A percentile compares a stretch with the other conserved stretches of the same genome.
Evolutionary conservation across 2,329 filamentous ascomycete genomes (phyloP).

Genomic region (Trichoderma polysporum): DNA sequence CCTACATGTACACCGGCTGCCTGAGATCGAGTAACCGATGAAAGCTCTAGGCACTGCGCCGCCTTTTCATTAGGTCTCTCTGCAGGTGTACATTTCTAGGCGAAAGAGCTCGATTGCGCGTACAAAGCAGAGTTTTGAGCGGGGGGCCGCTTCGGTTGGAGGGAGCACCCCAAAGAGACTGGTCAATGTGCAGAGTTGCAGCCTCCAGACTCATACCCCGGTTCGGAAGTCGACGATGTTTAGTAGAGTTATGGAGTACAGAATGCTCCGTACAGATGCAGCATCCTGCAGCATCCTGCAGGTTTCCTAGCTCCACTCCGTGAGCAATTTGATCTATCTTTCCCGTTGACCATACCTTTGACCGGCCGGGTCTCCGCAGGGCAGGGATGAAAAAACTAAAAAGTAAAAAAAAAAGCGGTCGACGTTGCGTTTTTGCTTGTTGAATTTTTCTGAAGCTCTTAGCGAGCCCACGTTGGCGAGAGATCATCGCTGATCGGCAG

Average conservation of each 20-base stretch:
- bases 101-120: not conserved
- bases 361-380: not conserved
- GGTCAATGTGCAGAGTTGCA: conserved; percentile 5
- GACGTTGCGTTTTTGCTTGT: not conserved
- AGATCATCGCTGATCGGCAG: conserved; percentile 18
- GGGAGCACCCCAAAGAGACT: not conserved
- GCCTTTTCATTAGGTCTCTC: not conserved
- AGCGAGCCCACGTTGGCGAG: conserved; percentile 16
- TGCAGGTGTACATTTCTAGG: not conserved
- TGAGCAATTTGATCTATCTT: not conserved
- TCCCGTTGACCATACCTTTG: no score
- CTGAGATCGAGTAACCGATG: not conserved
- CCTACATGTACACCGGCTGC: not conserved
- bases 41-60: not conserved
- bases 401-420: not conserved
- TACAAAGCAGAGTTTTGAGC: not conserved
- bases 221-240: conserved; percentile 19
- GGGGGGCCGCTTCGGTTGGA: not conserved
- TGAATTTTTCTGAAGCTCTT: conserved; percentile 1
- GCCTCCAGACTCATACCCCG: not conserved
- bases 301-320: not conserved
- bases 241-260: not conserved
- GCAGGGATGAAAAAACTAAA: not conserved
- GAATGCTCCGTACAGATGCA: not conserved
- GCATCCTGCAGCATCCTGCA: conserved; percentile 11